phyloP scores from a whole-genome alignment of 257 asterid species.

The Mentha longifolia region DNA sequence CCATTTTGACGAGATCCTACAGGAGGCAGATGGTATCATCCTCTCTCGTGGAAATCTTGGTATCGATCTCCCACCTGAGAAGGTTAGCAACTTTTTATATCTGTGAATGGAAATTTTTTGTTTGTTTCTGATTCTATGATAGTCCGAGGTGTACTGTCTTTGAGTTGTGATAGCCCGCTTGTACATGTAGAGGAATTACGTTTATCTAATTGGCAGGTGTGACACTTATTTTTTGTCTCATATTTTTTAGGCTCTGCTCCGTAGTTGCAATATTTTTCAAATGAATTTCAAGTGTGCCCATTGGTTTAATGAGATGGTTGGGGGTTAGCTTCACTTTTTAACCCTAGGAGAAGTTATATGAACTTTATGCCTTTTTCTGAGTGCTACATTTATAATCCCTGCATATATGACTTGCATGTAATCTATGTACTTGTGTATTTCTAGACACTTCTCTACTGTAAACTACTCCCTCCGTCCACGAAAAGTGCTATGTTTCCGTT shows the following conservation, averaged over 20 bases:
- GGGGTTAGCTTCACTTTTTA: background rate
- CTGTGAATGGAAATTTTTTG: background rate
- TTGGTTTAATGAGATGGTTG: background rate
- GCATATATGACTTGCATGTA: background rate
- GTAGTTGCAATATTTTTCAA: background rate
- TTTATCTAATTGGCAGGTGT: background rate
- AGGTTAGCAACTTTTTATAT: slow-evolving; percentile 50
- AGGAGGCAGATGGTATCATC: slow-evolving; percentile 91
- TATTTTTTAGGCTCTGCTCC: slow-evolving; percentile 1
- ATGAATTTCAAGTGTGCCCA: background rate
- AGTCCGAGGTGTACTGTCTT: background rate
- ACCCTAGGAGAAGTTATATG: background rate
- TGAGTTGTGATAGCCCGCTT: background rate
- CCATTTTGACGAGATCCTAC: slow-evolving; percentile 85
- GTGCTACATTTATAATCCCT: background rate
- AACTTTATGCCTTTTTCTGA: background rate
- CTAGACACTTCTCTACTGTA: background rate
- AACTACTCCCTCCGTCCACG: background rate
- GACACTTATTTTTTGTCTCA: background rate
- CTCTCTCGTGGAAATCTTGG: slow-evolving; percentile 93
- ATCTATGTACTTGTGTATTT: background rate
- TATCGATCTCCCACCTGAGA: slow-evolving; percentile 92
- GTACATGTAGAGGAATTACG: no score
- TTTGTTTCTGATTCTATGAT: background rate
- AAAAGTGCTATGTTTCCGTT: no score